Percentiles rank a stretch among this genome's conserved stretches.
Evolutionary conservation across 495 filamentous ascomycete genomes (phyloP).

Genomic region (Immersiella caudata): DNA sequence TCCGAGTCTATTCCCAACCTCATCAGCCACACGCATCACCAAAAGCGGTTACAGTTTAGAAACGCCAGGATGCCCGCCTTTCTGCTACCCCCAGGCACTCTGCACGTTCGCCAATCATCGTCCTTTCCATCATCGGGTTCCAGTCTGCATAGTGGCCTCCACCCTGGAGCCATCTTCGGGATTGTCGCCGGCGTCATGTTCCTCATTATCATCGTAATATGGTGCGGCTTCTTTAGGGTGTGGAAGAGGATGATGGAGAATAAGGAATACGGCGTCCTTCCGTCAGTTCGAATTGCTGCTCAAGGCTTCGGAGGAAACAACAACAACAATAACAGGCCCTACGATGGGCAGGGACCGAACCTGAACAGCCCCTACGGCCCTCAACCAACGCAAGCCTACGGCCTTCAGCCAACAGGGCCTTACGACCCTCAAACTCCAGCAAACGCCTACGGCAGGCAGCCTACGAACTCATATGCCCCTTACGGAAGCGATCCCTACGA

Average conservation of each 20-base stretch:
- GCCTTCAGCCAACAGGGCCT: neutral
- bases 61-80: too few species aligned
- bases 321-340: neutral
- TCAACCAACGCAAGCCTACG: neutral
- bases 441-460: neutral
- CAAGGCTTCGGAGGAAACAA: neutral
- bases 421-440: neutral
- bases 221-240: neutral
- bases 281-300: neutral
- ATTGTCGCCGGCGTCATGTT: neutral
- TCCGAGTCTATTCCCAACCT: too few species aligned
- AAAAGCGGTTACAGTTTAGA: too few species aligned
- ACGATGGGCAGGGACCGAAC: too few species aligned
- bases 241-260: constrained; percentile 4
- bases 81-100: too few species aligned
- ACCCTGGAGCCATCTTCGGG: neutral
- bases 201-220: neutral
- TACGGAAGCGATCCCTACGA: neutral
- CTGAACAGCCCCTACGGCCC: too few species aligned
- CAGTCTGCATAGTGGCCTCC: neutral
- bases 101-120: too few species aligned
- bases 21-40: too few species aligned
- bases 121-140: neutral
- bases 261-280: neutral
- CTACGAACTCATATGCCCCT: neutral